Base-by-base conservation (phyloP, 129 eudicot species). In the Artemisia tridentata region DNA sequence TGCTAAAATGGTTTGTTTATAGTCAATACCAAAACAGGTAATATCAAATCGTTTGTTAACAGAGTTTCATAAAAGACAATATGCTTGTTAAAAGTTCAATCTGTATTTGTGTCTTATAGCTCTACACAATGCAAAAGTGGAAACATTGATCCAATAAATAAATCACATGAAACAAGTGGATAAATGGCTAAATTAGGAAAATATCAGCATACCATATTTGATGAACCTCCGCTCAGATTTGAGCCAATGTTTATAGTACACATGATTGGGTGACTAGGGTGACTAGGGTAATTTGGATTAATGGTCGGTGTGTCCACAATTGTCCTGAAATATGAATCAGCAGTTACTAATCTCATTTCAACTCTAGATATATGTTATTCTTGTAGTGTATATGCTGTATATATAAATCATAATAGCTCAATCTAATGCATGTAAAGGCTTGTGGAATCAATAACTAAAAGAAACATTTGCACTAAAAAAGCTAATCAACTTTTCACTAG, bases 301-400 rank as follows among this genome's bases (percentile, higher is more conserved):
- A 3, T 21, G 21, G 15, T 43, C 12, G 7, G 7, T 8, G 49
- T 17, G 2, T 46, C 72, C 72, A 27, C 63, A 23, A 31, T 53
- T 47, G 17, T 29, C 79, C 56, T 52, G 46, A 54, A 74, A 74
- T 52, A 14, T 43, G 45, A 38, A 38, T 8, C 2, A 65, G 10
- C 53, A 67, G 49, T 74, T 74, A 65, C 10, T 34, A 34, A 34
- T 74, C 57, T 41, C 56, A n/a, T 65, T 65, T 66, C 60, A 65
- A 45, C 73, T 47, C 38, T 21, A 75, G 4, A 29, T 49, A 65
- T 65, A 27, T 31, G 66, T 65, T 29, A 21, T 65, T 49, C 60
- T 72, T 11, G 2, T 65, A 43, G 27, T 23, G 16, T 52, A 29
- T 68, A 34, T 3, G 13, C 11, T 1, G 9, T 17, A 38, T 11